These are phyloP conservation scores for Ophiocordyceps unilateralis DNA, from an alignment of 2,329 filamentous ascomycete genomes.

Conservation along the genomic window DNA sequence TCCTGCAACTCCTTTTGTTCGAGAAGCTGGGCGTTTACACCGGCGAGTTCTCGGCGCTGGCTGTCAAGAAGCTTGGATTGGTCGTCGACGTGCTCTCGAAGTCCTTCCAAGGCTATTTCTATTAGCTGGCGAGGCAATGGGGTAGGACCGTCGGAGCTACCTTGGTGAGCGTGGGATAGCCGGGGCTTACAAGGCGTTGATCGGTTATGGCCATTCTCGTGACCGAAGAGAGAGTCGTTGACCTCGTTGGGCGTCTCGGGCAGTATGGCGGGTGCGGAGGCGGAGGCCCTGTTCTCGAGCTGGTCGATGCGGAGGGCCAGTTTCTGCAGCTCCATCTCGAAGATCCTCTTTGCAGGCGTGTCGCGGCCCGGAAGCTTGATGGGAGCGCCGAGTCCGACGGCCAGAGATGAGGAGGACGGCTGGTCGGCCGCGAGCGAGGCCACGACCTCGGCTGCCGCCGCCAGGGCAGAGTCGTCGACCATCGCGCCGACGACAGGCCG, in stretches of 20 bases:
- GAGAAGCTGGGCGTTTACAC: constrained; percentile 70
- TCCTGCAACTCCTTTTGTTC: constrained; percentile 77
- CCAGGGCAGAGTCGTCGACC: constrained; percentile 38
- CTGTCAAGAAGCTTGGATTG: constrained; percentile 83
- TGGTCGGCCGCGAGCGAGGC: constrained; percentile 30
- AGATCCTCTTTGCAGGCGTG: constrained; percentile 54
- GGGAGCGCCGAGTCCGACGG: constrained; percentile 25
- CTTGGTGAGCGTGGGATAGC: constrained; percentile 24
- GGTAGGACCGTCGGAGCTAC: constrained; percentile 20
- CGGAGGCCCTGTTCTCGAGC: constrained; percentile 62
- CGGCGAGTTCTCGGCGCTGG: constrained; percentile 71
- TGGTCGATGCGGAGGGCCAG: constrained; percentile 63
- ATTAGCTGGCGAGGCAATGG: constrained; percentile 36
- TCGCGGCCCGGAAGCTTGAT: constrained; percentile 64
- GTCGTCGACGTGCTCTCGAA: constrained; percentile 82
- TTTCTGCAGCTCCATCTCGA: constrained; percentile 71
- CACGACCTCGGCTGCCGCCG: constrained; percentile 35
- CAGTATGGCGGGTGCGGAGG: constrained; percentile 39
- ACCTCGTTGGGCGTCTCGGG: constrained; percentile 73
- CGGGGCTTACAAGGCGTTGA: constrained; percentile 20
- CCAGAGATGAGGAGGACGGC: constrained; percentile 19
- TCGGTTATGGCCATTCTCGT: constrained; percentile 35
- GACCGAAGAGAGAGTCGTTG: constrained; percentile 44
- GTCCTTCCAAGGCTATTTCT: constrained; percentile 67
- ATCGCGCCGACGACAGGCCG: constrained; percentile 16